These are phyloP conservation scores for Anacardium occidentale DNA, from an alignment of 345 rosid genomes.

Conservation along the genomic window DNA sequence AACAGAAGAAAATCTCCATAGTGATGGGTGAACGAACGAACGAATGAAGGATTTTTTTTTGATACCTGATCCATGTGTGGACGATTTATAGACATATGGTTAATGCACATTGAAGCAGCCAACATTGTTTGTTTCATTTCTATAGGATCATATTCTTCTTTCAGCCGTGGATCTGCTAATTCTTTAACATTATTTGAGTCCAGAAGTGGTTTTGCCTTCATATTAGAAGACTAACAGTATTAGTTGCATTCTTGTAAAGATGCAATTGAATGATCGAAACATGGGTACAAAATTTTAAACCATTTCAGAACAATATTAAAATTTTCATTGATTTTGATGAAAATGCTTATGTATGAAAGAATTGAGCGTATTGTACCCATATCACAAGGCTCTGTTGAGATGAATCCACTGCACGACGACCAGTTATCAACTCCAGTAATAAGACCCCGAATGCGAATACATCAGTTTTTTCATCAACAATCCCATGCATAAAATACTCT, in stretches of 20 bases:
- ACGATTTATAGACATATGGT: slow-evolving; percentile 60
- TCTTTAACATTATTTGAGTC: slow-evolving; percentile 44
- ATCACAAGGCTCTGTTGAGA: slow-evolving; percentile 21
- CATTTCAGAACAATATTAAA: neutral
- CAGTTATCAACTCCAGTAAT: no score
- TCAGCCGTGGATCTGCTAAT: slow-evolving; percentile 63
- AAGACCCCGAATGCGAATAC: no score
- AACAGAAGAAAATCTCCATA: neutral
- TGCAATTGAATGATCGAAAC: neutral
- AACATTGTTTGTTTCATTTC: slow-evolving; percentile 66
- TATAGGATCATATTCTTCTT: slow-evolving; percentile 42
- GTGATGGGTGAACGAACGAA: no score
- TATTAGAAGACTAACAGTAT: neutral
- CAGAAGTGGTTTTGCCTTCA: slow-evolving; percentile 78
- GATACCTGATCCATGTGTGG: slow-evolving; percentile 73
- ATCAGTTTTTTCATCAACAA: no score
- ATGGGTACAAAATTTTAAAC: no score
- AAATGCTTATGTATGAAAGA: no score
- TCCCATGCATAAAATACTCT: slow-evolving; percentile 54
- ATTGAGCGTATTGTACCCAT: slow-evolving; percentile 58
- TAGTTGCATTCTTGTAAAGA: neutral
- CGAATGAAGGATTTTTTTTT: neutral
- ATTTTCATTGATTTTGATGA: neutral
- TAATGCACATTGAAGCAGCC: slow-evolving; percentile 77
- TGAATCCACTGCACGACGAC: neutral